phyloP scores from a whole-genome alignment of 495 filamentous ascomycete genomes.

The Xylaria grammica region DNA sequence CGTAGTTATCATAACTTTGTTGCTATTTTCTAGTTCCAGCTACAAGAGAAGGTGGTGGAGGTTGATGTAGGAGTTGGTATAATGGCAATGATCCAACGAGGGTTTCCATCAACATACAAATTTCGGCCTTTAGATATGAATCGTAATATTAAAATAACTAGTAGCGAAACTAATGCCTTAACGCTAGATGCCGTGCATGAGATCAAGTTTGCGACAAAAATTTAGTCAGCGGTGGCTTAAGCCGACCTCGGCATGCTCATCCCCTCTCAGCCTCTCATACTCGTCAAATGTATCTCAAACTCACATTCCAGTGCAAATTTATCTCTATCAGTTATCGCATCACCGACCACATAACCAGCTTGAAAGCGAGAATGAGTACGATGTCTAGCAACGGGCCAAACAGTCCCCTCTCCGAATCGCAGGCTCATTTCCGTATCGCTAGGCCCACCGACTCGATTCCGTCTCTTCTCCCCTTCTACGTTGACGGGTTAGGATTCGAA shows the following conservation, averaged over 20 bases:
- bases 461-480: constrained; percentile 39
- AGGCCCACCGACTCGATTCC: constrained; percentile 40
- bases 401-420: constrained; percentile 10
- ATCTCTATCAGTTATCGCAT: neutral
- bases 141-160: neutral
- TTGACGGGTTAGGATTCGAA: constrained; percentile 39
- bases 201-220: neutral
- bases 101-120: too few species aligned
- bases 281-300: neutral
- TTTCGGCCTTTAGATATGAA: neutral
- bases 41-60: neutral
- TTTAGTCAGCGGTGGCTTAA: neutral
- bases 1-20: too few species aligned
- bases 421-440: constrained; percentile 40
- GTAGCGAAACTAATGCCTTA: neutral
- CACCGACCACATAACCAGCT: neutral
- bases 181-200: neutral
- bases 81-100: neutral
- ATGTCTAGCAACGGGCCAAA: neutral
- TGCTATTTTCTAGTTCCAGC: too few species aligned
- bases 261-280: neutral
- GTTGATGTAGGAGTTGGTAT: neutral
- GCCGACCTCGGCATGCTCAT: neutral
- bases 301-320: neutral
- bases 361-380: neutral